A percentile compares a stretch with the other conserved stretches of the same genome.
These are phyloP conservation scores for Stagonosporopsis cucurbitacearum DNA, from an alignment of 2,329 filamentous ascomycete species.

Conservation along the genomic window DNA sequence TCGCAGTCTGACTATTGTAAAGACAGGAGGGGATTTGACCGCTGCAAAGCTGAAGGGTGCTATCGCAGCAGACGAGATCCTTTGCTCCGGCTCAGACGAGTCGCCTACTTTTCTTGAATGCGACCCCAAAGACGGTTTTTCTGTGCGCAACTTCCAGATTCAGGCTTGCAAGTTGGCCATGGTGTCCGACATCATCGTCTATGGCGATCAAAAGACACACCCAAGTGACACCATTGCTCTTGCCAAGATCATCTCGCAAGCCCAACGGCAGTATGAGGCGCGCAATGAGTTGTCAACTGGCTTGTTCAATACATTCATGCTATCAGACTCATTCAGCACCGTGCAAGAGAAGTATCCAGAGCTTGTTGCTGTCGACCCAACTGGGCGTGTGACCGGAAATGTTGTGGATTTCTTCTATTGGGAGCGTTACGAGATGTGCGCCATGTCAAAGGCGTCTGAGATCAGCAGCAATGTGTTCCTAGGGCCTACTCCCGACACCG, in stretches of 20 bases:
- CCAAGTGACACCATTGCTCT: slow-evolving; percentile 70
- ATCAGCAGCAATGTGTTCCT: slow-evolving; percentile 90
- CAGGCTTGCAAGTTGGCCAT: slow-evolving; percentile 87
- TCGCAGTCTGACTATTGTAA: slow-evolving; percentile 83
- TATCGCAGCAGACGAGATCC: slow-evolving; percentile 79
- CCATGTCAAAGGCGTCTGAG: slow-evolving; percentile 88
- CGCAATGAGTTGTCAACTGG: slow-evolving; percentile 63
- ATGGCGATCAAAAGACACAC: slow-evolving; percentile 73
- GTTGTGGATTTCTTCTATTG: slow-evolving; percentile 89
- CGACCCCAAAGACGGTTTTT: slow-evolving; percentile 90
- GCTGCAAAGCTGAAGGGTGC: slow-evolving; percentile 84
- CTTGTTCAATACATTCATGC: slow-evolving; percentile 85
- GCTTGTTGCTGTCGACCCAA: slow-evolving; percentile 76
- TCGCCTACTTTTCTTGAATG: slow-evolving; percentile 74
- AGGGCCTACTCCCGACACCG: slow-evolving; percentile 80
- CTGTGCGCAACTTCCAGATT: slow-evolving; percentile 96
- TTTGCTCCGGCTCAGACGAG: slow-evolving; percentile 59
- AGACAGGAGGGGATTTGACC: slow-evolving; percentile 81
- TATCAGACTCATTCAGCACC: slow-evolving; percentile 51
- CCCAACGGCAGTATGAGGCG: slow-evolving; percentile 76
- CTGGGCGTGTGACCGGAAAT: slow-evolving; percentile 74
- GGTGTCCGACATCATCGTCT: slow-evolving; percentile 90
- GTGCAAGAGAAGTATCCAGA: slow-evolving; percentile 74
- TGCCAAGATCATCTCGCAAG: slow-evolving; percentile 70
- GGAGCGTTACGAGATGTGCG: slow-evolving; percentile 90